Base-by-base conservation (phyloP, 1,284 basidiomycete species). In the Gomphus bonarii region DNA sequence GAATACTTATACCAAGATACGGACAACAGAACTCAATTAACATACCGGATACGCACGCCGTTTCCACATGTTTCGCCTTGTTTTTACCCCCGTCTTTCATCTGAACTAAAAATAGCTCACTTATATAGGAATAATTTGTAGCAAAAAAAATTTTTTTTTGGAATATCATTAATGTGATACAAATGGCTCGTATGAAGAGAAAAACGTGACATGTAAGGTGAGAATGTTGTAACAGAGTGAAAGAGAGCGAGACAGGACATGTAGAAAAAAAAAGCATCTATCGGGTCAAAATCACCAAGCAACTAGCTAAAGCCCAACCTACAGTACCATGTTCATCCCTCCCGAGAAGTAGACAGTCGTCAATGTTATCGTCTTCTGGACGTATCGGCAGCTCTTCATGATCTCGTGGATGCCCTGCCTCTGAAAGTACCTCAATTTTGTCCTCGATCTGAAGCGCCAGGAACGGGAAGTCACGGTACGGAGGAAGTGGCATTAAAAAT, bases 291-390 rank as follows among this genome's bases (percentile, higher is more conserved):
- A 80, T 64, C 33, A 84, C 73, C 65, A 90, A 69, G 68, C 88
- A 90, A 67, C 87, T 89, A 33, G 88, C 87, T 59, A 90, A 67
- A 0, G 81, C 82, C 85, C 88, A 89, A 0, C 87, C 87, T n/a
- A 88, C 73, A 7, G 76, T 72, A 8, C 79, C 76, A 6, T 63
- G 56, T 40, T 67, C 68, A 65, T 82, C 78, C 51, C 84, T 67
- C 54, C 74, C 76, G 35, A 89, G 74, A 55, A 90, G 70, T 61
- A 91, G 69, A 69, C 85, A 88, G 62, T 90, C 88, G 62, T 87
- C 87, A 40, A 62, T 60, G 9, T 87, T 85, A 53, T 88, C 85
- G 62, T 88, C 86, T 33, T 62, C 62, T 20, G 63, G 60, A n/a
- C 82, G 81, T 58, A 90, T 66, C 5, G 88, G 88, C 44, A 90